Evolutionary conservation across 2,329 filamentous ascomycete genomes (phyloP).

Genomic region (Tolypocladium guangdongense): DNA sequence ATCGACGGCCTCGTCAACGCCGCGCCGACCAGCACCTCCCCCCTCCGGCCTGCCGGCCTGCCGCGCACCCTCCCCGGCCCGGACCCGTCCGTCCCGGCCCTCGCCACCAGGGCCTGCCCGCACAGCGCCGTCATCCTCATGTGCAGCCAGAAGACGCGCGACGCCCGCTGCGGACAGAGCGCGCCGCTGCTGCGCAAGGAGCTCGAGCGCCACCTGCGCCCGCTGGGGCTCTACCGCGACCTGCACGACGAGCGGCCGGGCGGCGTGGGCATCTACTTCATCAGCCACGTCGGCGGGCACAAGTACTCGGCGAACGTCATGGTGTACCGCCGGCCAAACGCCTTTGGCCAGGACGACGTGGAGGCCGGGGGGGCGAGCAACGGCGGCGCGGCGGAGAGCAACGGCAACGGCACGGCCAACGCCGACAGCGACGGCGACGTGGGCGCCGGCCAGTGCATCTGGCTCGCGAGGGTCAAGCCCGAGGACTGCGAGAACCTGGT

Average conservation of each 20-base stretch:
- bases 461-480: slow-evolving; percentile 74
- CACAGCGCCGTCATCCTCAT: slow-evolving; percentile 83
- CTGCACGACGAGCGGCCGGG: slow-evolving; percentile 80
- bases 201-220: slow-evolving; percentile 78
- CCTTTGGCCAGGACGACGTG: slow-evolving; percentile 40
- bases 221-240: slow-evolving; percentile 76
- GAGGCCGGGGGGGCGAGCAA: slow-evolving; percentile 15
- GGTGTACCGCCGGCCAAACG: slow-evolving; percentile 62
- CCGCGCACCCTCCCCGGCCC: slow-evolving; percentile 20
- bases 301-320: slow-evolving; percentile 95
- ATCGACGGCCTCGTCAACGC: slow-evolving; percentile 59
- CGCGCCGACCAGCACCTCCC: slow-evolving; percentile 62
- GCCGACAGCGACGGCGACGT: slow-evolving; percentile 21
- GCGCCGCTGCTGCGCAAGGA: slow-evolving; percentile 83
- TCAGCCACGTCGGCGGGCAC: slow-evolving; percentile 91
- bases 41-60: slow-evolving; percentile 35
- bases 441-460: slow-evolving; percentile 80
- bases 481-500: slow-evolving; percentile 92
- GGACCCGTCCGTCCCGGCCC: slow-evolving; percentile 16
- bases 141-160: slow-evolving; percentile 89
- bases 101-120: slow-evolving; percentile 47
- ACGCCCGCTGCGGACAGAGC: slow-evolving; percentile 88
- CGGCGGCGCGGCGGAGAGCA: not conserved
- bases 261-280: slow-evolving; percentile 92
- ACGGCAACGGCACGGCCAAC: slow-evolving; percentile 13